Conservation (phyloP, 164 flowering plant genomes). For the Aristolochia californica region DNA sequence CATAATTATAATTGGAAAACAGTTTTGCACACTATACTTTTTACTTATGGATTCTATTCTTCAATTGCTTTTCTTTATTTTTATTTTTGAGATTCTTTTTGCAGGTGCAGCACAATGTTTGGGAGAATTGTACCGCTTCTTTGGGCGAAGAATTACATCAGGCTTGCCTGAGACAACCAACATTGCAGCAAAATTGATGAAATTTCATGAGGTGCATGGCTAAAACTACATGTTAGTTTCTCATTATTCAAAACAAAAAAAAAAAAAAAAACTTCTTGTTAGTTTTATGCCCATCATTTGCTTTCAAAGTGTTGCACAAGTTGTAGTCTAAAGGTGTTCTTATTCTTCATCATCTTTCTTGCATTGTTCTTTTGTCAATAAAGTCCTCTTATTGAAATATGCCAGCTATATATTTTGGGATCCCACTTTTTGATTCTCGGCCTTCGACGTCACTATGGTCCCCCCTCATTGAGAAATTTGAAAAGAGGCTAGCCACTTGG, state of each 20-base stretch:
- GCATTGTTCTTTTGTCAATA: too few species aligned
- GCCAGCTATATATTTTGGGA: too few species aligned
- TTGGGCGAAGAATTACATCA: constrained; percentile 86
- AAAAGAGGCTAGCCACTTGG: too few species aligned
- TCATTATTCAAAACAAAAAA: not conserved
- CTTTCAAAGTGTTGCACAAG: not conserved
- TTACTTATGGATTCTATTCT: not conserved
- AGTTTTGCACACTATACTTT: too few species aligned
- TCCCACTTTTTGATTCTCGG: too few species aligned
- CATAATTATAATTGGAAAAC: too few species aligned
- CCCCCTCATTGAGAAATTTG: too few species aligned
- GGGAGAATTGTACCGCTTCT: constrained; percentile 76
- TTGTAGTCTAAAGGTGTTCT: not conserved
- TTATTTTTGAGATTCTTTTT: constrained; percentile 3
- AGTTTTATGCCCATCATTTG: not conserved
- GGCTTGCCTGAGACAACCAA: constrained; percentile 79
- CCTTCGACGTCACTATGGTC: too few species aligned
- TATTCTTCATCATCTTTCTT: too few species aligned
- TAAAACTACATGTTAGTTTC: not conserved
- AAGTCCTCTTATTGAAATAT: too few species aligned
- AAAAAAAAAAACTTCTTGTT: too few species aligned
- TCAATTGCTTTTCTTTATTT: not conserved
- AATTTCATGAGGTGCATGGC: constrained; percentile 64
- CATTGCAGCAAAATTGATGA: constrained; percentile 77
- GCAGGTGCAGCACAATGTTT: constrained; percentile 88